A percentile compares a stretch with the other conserved stretches of the same genome.
These are phyloP conservation scores for Teunomyces stri DNA, from an alignment of 805 yeast species.

Conservation along the genomic window DNA sequence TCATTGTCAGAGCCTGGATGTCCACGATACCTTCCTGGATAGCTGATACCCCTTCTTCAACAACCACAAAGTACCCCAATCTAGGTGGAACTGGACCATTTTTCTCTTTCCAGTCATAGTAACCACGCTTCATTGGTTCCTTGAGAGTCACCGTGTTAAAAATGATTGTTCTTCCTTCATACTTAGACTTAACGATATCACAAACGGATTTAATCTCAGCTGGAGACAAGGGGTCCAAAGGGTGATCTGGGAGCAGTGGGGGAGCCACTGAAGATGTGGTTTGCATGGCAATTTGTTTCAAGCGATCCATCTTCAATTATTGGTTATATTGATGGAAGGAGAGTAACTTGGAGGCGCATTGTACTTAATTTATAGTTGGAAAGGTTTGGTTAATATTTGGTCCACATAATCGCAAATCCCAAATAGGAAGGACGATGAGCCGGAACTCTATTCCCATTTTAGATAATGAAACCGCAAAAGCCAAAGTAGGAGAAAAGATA, in stretches of 20 bases:
- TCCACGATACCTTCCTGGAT: constrained; percentile 72
- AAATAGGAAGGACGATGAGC: constrained; percentile 4
- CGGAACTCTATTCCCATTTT: background rate
- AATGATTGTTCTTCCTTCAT: constrained; percentile 42
- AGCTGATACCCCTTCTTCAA: constrained; percentile 58
- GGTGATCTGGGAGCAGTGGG: constrained; percentile 59
- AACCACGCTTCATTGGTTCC: constrained; percentile 67
- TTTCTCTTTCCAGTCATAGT: constrained; percentile 62
- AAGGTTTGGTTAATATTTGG: background rate
- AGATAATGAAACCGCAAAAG: background rate
- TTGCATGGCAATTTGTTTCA: constrained; percentile 61
- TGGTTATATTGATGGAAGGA: background rate
- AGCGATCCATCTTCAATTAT: constrained; percentile 53
- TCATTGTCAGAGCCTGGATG: constrained; percentile 46
- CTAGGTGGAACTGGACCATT: constrained; percentile 65
- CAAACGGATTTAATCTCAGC: constrained; percentile 61
- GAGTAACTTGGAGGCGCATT: background rate
- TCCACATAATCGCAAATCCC: background rate
- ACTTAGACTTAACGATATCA: constrained; percentile 48
- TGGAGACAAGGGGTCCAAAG: constrained; percentile 68
- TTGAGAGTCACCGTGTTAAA: constrained; percentile 70
- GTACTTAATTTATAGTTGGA: background rate
- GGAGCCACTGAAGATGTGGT: constrained; percentile 54
- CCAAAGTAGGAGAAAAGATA: background rate
- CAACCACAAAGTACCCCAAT: constrained; percentile 62